Evolutionary conservation across 1,284 basidiomycete genomes (phyloP).

Genomic region (Ustilago curta): DNA sequence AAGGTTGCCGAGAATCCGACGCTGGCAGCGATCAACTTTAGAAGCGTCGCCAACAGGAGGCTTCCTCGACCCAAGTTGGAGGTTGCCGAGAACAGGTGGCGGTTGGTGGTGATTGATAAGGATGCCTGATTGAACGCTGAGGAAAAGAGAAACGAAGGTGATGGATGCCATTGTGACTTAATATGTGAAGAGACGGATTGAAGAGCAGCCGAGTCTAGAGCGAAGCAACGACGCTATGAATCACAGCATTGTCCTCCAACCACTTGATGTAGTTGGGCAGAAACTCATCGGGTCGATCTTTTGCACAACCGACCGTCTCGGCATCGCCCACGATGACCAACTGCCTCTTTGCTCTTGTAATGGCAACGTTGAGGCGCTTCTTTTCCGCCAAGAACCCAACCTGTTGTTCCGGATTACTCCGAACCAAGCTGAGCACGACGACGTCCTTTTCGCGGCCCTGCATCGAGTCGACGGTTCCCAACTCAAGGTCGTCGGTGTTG

Average conservation of each 20-base stretch:
- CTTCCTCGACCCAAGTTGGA: slow-evolving; percentile 27
- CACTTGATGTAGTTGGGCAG: slow-evolving; percentile 81
- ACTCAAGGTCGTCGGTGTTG: slow-evolving; percentile 45
- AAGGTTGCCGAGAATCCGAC: slow-evolving; percentile 20
- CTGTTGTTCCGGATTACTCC: slow-evolving; percentile 56
- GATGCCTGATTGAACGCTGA: background rate
- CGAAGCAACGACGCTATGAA: slow-evolving; percentile 69
- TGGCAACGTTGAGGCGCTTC: slow-evolving; percentile 66
- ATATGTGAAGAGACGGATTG: background rate
- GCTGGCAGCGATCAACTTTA: slow-evolving; percentile 27
- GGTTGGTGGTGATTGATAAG: slow-evolving; percentile 28
- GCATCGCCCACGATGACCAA: slow-evolving; percentile 63
- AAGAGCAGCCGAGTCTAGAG: background rate
- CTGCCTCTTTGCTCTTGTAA: slow-evolving; percentile 66
- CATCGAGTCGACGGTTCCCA: slow-evolving; percentile 67
- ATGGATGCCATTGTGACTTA: background rate
- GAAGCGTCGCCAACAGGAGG: slow-evolving; percentile 26
- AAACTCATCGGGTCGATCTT: slow-evolving; percentile 43
- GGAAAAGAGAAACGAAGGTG: background rate
- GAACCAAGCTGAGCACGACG: slow-evolving; percentile 61
- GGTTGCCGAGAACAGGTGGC: slow-evolving; percentile 37
- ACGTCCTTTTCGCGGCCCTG: slow-evolving; percentile 67
- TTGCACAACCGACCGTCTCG: slow-evolving; percentile 50
- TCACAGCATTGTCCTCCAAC: slow-evolving; percentile 88
- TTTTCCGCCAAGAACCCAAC: slow-evolving; percentile 65